Evolutionary conservation across 768 basidiomycete species (phyloP).

Genomic region (Nevesoporus exiguus): DNA sequence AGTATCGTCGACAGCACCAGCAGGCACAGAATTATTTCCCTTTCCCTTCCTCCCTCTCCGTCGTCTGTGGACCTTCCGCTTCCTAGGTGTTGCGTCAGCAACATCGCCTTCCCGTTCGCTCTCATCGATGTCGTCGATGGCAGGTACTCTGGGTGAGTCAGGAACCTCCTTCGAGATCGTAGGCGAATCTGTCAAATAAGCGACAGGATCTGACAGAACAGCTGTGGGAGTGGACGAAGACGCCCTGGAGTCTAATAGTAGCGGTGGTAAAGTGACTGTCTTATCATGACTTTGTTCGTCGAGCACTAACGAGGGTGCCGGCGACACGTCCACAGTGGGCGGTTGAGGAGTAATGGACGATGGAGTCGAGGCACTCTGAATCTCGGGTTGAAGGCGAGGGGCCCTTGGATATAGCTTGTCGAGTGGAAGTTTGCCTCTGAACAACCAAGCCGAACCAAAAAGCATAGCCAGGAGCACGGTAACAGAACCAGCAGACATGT

Average conservation of each 20-base stretch:
- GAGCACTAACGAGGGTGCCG: background rate
- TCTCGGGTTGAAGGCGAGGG: background rate
- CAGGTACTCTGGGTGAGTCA: slow-evolving; percentile 9
- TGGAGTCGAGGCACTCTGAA: background rate
- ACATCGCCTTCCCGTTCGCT: slow-evolving; percentile 52
- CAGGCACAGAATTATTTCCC: slow-evolving; percentile 30
- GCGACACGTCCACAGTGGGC: background rate
- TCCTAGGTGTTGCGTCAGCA: slow-evolving; percentile 41
- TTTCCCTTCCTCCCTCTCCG: slow-evolving; percentile 53
- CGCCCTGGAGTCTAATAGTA: background rate
- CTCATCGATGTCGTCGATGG: slow-evolving; percentile 48
- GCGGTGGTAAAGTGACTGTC: background rate
- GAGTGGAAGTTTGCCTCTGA: slow-evolving; percentile 20
- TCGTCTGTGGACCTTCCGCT: slow-evolving; percentile 36
- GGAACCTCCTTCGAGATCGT: background rate
- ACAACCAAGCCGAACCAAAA: slow-evolving; percentile 24
- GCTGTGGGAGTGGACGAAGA: background rate
- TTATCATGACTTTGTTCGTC: slow-evolving; percentile 1
- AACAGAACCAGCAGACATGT: slow-evolving; percentile 14
- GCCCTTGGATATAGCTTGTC: slow-evolving; percentile 11
- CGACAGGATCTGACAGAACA: background rate
- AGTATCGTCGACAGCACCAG: slow-evolving; percentile 19
- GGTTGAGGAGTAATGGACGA: slow-evolving; percentile 2
- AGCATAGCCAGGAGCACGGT: slow-evolving; percentile 23
- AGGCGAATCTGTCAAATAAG: slow-evolving; percentile 6